Percentiles rank a stretch among this genome's conserved stretches.
phyloP scores from a whole-genome alignment of 2,329 filamentous ascomycete species.

The Hypoxylon sp. region DNA sequence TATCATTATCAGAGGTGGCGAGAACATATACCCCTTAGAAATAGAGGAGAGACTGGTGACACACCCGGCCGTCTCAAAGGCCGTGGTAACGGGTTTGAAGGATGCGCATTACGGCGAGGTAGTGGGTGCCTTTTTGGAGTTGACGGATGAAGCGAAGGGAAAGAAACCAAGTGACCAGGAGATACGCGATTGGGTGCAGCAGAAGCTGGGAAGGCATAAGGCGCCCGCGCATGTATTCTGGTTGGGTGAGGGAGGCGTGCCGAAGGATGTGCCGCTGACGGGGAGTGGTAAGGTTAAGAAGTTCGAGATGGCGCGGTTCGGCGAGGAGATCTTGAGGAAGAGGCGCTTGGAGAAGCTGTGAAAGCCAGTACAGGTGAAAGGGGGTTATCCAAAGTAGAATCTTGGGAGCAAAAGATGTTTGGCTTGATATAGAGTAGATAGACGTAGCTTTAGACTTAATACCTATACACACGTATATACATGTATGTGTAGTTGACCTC shows the following conservation, averaged over 20 bases:
- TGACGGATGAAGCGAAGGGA: slow-evolving; percentile 51
- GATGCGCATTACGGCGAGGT: slow-evolving; percentile 81
- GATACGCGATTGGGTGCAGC: slow-evolving; percentile 72
- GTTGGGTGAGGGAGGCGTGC: slow-evolving; percentile 73
- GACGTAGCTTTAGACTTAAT: background rate
- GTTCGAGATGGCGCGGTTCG: slow-evolving; percentile 71
- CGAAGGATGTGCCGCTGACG: slow-evolving; percentile 71
- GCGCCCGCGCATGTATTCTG: slow-evolving; percentile 82
- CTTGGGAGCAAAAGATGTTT: background rate
- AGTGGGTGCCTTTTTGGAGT: slow-evolving; percentile 73
- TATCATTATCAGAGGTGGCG: slow-evolving; percentile 81
- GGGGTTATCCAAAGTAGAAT: too few species aligned
- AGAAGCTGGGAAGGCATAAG: slow-evolving; percentile 74
- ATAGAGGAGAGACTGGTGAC: slow-evolving; percentile 79
- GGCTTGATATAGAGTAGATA: background rate
- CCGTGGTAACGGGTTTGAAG: slow-evolving; percentile 77
- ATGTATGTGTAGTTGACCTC: background rate
- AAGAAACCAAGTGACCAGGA: slow-evolving; percentile 64
- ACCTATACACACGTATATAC: too few species aligned
- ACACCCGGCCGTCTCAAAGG: slow-evolving; percentile 72
- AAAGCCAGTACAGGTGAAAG: background rate
- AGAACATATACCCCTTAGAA: slow-evolving; percentile 81
- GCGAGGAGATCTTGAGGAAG: slow-evolving; percentile 67
- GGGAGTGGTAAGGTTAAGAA: slow-evolving; percentile 80
- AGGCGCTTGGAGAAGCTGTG: slow-evolving; percentile 60